Evolutionary conservation across 805 yeast species (phyloP).

Genomic region (Dipodascus albidus): DNA sequence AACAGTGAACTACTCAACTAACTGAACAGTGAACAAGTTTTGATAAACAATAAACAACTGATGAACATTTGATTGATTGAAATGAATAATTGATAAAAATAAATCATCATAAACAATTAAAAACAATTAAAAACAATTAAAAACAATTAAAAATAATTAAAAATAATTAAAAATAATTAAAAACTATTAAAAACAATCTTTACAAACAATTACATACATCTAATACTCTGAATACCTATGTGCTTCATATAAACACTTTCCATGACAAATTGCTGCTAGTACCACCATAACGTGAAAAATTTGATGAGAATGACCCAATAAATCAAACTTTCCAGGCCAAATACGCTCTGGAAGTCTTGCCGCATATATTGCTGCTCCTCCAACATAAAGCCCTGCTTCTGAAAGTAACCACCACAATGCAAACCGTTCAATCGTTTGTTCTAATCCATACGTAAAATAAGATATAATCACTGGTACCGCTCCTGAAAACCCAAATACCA

Average conservation of each 20-base stretch:
- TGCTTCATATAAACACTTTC: slow-evolving; percentile 46
- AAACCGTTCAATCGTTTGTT: slow-evolving; percentile 37
- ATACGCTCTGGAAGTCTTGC: slow-evolving; percentile 65
- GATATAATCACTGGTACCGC: slow-evolving; percentile 58
- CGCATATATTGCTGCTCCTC: slow-evolving; percentile 75
- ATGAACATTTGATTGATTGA: too few species aligned
- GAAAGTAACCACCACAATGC: slow-evolving; percentile 49
- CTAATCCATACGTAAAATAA: slow-evolving; percentile 34
- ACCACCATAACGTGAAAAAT: slow-evolving; percentile 72
- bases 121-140: too few species aligned
- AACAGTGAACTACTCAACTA: too few species aligned
- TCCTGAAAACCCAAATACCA: slow-evolving; percentile 70
- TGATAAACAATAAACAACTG: too few species aligned
- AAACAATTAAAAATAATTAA: too few species aligned
- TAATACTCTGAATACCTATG: slow-evolving; percentile 29
- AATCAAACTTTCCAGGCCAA: slow-evolving; percentile 52
- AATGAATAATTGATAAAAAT: too few species aligned
- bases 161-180: too few species aligned
- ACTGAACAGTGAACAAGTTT: too few species aligned
- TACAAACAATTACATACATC: too few species aligned
- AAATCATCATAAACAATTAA: too few species aligned
- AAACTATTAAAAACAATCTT: too few species aligned
- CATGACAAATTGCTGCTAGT: slow-evolving; percentile 63
- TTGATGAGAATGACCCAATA: slow-evolving; percentile 76
- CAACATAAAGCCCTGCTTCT: slow-evolving; percentile 67